phyloP scores from a whole-genome alignment of 2,329 filamentous ascomycete genomes.

The Paraphoma chrysanthemicola region DNA sequence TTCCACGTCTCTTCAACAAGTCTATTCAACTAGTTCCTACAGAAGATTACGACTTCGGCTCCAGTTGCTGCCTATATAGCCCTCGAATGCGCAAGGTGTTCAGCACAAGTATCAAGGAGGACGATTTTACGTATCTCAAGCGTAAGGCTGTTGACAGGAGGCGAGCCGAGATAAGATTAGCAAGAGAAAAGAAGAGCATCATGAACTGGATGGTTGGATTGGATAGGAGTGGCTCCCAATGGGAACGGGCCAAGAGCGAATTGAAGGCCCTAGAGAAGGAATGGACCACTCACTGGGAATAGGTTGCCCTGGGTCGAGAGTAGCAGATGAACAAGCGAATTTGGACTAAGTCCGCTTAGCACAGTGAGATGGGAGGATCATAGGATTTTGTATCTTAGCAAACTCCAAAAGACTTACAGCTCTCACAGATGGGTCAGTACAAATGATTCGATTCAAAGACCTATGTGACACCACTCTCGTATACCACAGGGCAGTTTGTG shows the following conservation, averaged over 20 bases:
- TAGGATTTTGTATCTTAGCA: too few species aligned
- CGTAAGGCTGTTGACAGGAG: constrained; percentile 63
- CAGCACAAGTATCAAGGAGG: constrained; percentile 66
- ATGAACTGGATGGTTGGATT: constrained; percentile 28
- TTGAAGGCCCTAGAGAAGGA: constrained; percentile 32
- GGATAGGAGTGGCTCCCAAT: constrained; percentile 30
- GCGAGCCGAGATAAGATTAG: constrained; percentile 47
- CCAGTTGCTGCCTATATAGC: constrained; percentile 80
- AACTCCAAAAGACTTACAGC: too few species aligned
- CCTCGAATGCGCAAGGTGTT: constrained; percentile 79
- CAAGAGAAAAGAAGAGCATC: constrained; percentile 51
- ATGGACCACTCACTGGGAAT: constrained; percentile 41
- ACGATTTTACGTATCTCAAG: constrained; percentile 72
- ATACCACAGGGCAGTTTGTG: too few species aligned
- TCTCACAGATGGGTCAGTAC: too few species aligned
- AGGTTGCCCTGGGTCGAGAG: background rate
- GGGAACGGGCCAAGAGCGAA: constrained; percentile 33
- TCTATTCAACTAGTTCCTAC: constrained; percentile 64
- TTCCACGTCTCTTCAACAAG: constrained; percentile 54
- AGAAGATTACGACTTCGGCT: constrained; percentile 50
- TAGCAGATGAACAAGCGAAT: background rate
- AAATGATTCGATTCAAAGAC: too few species aligned
- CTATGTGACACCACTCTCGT: too few species aligned
- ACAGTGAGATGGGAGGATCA: too few species aligned
- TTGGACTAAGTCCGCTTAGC: too few species aligned